These are phyloP conservation scores for Odontarrhena argentea DNA, from an alignment of 345 rosid species.

Conservation along the genomic window DNA sequence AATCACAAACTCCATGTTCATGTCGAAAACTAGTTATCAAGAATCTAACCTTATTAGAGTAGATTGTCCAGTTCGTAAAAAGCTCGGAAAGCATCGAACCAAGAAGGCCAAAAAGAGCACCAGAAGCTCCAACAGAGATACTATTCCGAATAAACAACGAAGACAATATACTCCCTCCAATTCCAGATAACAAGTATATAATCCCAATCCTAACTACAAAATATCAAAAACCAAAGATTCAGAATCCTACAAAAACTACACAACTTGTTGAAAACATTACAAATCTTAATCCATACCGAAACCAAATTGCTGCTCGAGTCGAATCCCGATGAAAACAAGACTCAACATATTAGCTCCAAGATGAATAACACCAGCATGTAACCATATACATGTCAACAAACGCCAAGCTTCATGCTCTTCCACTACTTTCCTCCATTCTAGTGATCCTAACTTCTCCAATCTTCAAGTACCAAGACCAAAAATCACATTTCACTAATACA, in stretches of 20 bases:
- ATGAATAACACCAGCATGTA: constrained; percentile 92
- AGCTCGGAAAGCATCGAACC: constrained; percentile 96
- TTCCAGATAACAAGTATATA: constrained; percentile 66
- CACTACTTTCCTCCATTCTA: constrained; percentile 67
- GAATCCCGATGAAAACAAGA: constrained; percentile 80
- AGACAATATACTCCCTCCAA: constrained; percentile 82
- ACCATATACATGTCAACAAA: constrained; percentile 85
- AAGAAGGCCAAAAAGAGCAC: constrained; percentile 94
- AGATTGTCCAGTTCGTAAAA: constrained; percentile 85
- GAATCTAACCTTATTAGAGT: constrained; percentile 67
- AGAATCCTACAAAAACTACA: neutral
- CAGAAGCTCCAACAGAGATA: constrained; percentile 96
- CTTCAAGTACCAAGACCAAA: constrained; percentile 43
- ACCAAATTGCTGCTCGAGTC: constrained; percentile 95
- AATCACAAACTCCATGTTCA: neutral
- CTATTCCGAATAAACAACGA: constrained; percentile 56
- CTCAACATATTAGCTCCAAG: constrained; percentile 79
- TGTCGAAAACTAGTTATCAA: neutral
- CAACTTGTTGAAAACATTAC: neutral
- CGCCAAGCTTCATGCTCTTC: constrained; percentile 82
- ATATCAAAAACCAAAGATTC: neutral
- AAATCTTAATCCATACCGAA: constrained; percentile 51
- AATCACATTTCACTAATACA: neutral
- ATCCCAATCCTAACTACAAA: constrained; percentile 74
- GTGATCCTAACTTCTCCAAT: constrained; percentile 81